Evolutionary conservation across 371 early-diverging fungal species (phyloP).

Genomic region (Lichtheimia hyalospora): DNA sequence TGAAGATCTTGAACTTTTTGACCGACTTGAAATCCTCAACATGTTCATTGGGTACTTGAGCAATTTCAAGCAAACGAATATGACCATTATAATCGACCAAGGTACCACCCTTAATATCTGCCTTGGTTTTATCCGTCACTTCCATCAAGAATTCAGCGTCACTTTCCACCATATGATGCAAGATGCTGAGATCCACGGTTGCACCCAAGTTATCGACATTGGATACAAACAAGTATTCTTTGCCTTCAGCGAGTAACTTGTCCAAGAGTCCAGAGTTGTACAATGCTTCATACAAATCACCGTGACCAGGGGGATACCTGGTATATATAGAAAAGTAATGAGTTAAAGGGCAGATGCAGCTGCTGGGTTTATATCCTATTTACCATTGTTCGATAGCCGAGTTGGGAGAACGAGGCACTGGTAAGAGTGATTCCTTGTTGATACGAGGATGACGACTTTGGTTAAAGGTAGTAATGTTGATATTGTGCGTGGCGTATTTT

Average conservation of each 20-base stretch:
- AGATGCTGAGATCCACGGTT: slow-evolving; percentile 93
- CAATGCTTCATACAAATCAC: slow-evolving; percentile 97
- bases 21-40: slow-evolving; percentile 99
- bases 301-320: slow-evolving; percentile 99
- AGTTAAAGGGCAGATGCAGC: not conserved
- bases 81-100: slow-evolving; percentile 97
- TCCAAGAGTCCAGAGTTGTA: slow-evolving; percentile 95
- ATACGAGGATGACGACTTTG: slow-evolving; percentile 98
- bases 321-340: not conserved
- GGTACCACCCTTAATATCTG: slow-evolving; percentile 99
- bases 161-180: slow-evolving; percentile 90
- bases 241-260: slow-evolving; percentile 93
- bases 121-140: slow-evolving; percentile 99
- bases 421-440: slow-evolving; percentile 90
- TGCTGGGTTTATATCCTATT: not conserved
- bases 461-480: slow-evolving; percentile 96
- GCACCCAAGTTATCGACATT: slow-evolving; percentile 99
- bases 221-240: slow-evolving; percentile 98
- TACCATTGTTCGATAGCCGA: slow-evolving; percentile 58
- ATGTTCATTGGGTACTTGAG: slow-evolving; percentile 98
- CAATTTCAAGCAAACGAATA: slow-evolving; percentile 97
- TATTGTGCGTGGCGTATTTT: slow-evolving; percentile 91
- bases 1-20: slow-evolving; percentile 99
- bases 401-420: slow-evolving; percentile 73
- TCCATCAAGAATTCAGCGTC: slow-evolving; percentile 99